These are phyloP conservation scores for Phytophthora vignae DNA, from an alignment of 352 stramenopile species.

Conservation along the genomic window DNA sequence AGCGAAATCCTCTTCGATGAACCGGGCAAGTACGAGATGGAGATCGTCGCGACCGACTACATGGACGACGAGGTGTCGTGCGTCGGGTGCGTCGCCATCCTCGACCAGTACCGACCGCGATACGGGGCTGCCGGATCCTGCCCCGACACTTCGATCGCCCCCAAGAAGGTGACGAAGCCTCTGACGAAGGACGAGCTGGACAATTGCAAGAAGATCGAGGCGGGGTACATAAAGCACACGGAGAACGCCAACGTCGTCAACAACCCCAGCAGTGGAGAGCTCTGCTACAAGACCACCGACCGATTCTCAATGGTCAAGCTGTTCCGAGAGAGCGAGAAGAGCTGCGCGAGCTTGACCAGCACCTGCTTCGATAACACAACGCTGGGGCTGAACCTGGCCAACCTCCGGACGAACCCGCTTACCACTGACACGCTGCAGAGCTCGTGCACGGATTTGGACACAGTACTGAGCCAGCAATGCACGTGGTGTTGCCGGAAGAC, in stretches of 20 bases:
- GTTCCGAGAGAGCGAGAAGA: conserved; percentile 14
- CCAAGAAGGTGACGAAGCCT: not conserved
- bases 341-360: not conserved
- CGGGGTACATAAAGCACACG: conserved; percentile 1
- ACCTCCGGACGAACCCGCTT: conserved; percentile 10
- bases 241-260: conserved; percentile 11
- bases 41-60: conserved; percentile 38
- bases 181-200: not conserved
- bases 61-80: conserved; percentile 12
- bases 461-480: conserved; percentile 4
- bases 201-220: not conserved
- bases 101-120: conserved; percentile 26
- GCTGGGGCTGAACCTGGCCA: conserved; percentile 1
- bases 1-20: conserved; percentile 24
- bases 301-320: not conserved
- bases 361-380: conserved; percentile 16
- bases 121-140: not conserved
- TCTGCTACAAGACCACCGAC: not conserved
- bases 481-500: conserved; percentile 17
- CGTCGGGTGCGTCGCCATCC: conserved; percentile 31
- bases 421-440: not conserved
- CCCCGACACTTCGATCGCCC: not conserved
- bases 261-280: conserved; percentile 6
- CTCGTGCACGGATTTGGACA: not conserved
- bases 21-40: conserved; percentile 36